phyloP scores from a whole-genome alignment of 495 filamentous ascomycete species.

The Talaromyces proteolyticus region DNA sequence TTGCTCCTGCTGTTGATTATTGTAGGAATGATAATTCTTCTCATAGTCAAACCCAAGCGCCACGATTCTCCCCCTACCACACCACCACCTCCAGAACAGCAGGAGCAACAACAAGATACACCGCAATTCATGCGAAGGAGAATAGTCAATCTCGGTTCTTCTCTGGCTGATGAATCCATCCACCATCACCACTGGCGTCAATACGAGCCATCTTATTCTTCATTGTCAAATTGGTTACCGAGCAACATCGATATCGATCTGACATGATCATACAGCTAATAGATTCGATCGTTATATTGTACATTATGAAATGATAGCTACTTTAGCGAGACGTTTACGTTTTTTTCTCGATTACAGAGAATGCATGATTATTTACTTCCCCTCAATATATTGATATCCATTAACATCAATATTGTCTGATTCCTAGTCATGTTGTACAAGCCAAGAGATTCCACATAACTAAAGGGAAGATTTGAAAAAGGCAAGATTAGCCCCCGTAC shows the following conservation, averaged over 20 bases:
- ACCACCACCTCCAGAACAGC: slow-evolving; percentile 15
- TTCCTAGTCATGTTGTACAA: too few relatives aligned
- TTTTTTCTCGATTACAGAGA: neutral
- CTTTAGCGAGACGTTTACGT: too few relatives aligned
- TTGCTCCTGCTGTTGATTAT: slow-evolving; percentile 80
- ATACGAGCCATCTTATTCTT: neutral
- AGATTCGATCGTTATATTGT: too few relatives aligned
- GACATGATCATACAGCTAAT: too few relatives aligned
- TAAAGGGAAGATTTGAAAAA: too few relatives aligned
- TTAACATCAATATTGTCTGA: too few relatives aligned
- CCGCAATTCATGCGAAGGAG: neutral
- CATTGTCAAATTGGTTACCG: neutral
- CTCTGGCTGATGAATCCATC: neutral
- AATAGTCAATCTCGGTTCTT: neutral
- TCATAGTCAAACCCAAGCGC: slow-evolving; percentile 76
- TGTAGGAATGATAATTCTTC: slow-evolving; percentile 77
- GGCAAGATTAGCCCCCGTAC: too few relatives aligned
- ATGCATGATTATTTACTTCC: neutral
- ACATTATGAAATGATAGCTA: too few relatives aligned
- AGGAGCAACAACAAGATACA: neutral
- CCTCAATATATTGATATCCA: too few relatives aligned
- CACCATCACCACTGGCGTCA: neutral
- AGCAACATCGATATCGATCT: too few relatives aligned
- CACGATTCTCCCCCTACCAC: slow-evolving; percentile 16
- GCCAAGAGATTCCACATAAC: too few relatives aligned